Conservation (phyloP, 1,284 basidiomycete species). For the Ceratorhiza oryzae-sativae region DNA sequence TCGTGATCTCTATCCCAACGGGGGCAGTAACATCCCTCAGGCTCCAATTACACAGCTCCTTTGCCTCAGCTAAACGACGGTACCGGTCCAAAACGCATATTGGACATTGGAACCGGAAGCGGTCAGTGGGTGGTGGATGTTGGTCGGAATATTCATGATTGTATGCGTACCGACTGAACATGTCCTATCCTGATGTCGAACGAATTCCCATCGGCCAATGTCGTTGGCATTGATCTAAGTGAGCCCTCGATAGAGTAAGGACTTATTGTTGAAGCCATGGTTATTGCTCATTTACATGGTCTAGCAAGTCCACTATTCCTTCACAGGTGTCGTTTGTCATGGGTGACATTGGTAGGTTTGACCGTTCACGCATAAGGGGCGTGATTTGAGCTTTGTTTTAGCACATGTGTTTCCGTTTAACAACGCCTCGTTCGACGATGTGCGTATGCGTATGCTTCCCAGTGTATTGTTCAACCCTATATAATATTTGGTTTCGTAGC, state of each 20-base stretch:
- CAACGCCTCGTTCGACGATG: conserved; percentile 9
- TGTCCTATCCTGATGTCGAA: background rate
- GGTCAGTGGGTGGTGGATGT: conserved; percentile 25
- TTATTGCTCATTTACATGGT: background rate
- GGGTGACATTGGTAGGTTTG: conserved; percentile 9
- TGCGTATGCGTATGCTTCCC: conserved; percentile 28
- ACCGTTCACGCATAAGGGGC: background rate
- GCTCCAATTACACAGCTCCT: conserved; percentile 14
- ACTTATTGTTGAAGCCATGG: background rate
- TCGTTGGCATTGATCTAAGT: conserved; percentile 17
- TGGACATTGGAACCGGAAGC: conserved; percentile 28
- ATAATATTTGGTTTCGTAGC: background rate
- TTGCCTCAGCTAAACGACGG: conserved; percentile 9
- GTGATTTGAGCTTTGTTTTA: background rate
- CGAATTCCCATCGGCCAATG: conserved; percentile 23
- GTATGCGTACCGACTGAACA: background rate
- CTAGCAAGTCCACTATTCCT: background rate
- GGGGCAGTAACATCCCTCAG: background rate
- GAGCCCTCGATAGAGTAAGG: background rate
- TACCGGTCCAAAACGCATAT: background rate
- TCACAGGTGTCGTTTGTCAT: conserved; percentile 4
- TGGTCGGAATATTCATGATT: background rate
- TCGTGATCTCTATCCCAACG: background rate
- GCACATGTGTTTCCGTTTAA: conserved; percentile 1
- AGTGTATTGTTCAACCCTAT: background rate